These are phyloP conservation scores for Aegilops longissima DNA, from an alignment of 176 grass and related monocot genomes.

Conservation along the genomic window DNA sequence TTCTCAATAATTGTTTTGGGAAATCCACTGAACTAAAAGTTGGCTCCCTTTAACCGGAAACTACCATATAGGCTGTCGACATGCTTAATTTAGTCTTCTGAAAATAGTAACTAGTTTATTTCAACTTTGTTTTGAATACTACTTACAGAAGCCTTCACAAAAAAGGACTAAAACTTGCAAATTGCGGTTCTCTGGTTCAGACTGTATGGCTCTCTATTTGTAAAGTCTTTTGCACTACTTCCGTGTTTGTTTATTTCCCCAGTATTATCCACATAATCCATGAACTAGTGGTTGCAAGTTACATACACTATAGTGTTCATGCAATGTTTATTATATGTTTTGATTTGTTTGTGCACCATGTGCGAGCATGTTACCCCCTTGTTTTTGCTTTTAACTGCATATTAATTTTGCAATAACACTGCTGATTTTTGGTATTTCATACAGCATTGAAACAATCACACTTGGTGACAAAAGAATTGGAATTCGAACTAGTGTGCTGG, in stretches of 20 bases:
- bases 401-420: not conserved
- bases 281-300: not conserved
- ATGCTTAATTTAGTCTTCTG: not conserved
- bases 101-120: not conserved
- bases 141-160: not conserved
- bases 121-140: not conserved
- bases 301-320: not conserved
- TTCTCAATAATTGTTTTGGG: not conserved
- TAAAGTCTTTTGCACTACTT: not conserved
- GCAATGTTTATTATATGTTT: not conserved
- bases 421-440: constrained; percentile 23
- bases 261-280: not conserved
- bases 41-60: not conserved
- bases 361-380: not conserved
- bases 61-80: not conserved
- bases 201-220: not conserved
- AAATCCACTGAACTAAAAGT: not conserved
- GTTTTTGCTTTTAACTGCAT: not conserved
- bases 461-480: constrained; percentile 98
- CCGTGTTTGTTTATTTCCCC: not conserved
- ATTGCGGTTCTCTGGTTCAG: not conserved
- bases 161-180: not conserved
- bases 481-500: constrained; percentile 91
- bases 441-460: constrained; percentile 93
- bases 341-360: not conserved